Percentiles rank a stretch among this genome's conserved stretches.
Conservation (phyloP, 169 alveolate species). For the Plasmodium fragile region DNA sequence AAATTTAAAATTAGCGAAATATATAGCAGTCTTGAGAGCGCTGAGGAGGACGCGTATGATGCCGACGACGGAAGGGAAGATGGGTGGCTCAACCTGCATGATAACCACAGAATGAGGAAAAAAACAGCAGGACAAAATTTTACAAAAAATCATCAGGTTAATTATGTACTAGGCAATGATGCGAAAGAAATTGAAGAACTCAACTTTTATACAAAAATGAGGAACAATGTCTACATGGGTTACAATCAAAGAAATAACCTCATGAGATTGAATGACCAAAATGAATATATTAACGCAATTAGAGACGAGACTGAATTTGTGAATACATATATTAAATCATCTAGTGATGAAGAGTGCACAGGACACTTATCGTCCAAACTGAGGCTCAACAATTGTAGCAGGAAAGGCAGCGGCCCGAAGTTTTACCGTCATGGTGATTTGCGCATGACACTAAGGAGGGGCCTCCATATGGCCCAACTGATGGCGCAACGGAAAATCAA, state of each 20-base stretch:
- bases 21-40: conserved; percentile 73
- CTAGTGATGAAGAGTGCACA: conserved; percentile 37
- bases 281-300: conserved; percentile 41
- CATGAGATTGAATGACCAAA: conserved; percentile 26
- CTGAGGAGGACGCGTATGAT: conserved; percentile 39
- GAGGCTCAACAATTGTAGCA: neutral
- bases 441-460: neutral
- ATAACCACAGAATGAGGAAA: neutral
- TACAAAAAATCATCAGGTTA: neutral
- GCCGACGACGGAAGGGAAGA: neutral
- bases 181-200: conserved; percentile 52
- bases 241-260: conserved; percentile 44
- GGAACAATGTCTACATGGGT: conserved; percentile 40
- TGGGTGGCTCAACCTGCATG: neutral
- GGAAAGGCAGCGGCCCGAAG: neutral
- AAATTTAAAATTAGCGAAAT: conserved; percentile 40
- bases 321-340: conserved; percentile 50
- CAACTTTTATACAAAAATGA: conserved; percentile 18
- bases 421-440: neutral
- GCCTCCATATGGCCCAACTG: neutral
- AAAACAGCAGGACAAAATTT: neutral
- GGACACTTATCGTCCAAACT: neutral
- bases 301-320: conserved; percentile 37
- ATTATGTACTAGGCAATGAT: conserved; percentile 9
- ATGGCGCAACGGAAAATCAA: neutral